phyloP scores from a whole-genome alignment of 2,329 filamentous ascomycete genomes.

The Phialophora macrospora region DNA sequence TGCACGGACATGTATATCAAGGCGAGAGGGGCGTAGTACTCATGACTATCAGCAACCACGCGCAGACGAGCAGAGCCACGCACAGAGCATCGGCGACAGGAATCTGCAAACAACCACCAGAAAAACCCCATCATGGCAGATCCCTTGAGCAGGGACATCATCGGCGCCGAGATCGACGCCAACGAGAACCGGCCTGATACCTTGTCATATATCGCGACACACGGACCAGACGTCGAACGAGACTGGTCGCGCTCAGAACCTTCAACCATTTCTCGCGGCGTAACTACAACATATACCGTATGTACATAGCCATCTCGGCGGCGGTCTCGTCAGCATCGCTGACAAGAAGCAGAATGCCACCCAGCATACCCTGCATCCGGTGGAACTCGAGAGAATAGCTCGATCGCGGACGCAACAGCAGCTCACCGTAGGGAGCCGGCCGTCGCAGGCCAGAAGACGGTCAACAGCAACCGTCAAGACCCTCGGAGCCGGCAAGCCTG shows the following conservation, averaged over 20 bases:
- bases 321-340: background rate
- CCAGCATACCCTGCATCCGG: constrained; percentile 13
- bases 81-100: background rate
- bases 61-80: background rate
- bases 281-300: constrained; percentile 20
- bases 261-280: background rate
- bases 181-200: constrained; percentile 20
- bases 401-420: constrained; percentile 32
- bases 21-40: background rate
- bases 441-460: constrained; percentile 45
- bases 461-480: constrained; percentile 43
- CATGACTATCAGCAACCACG: background rate
- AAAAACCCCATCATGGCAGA: constrained; percentile 13
- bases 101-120: background rate
- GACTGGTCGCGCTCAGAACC: constrained; percentile 15
- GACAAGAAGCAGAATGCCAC: constrained; percentile 15
- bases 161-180: constrained; percentile 27
- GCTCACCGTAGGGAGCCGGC: constrained; percentile 44
- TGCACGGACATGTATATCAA: constrained; percentile 8
- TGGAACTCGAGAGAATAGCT: constrained; percentile 20
- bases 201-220: constrained; percentile 23
- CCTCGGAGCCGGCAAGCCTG: constrained; percentile 61
- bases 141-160: constrained; percentile 21
- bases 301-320: background rate
- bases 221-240: constrained; percentile 27